Evolutionary conservation across 1,284 basidiomycete genomes (phyloP), one percentile per base, ranked within the genome.

Genomic region (Cystobasidium slooffiae): DNA sequence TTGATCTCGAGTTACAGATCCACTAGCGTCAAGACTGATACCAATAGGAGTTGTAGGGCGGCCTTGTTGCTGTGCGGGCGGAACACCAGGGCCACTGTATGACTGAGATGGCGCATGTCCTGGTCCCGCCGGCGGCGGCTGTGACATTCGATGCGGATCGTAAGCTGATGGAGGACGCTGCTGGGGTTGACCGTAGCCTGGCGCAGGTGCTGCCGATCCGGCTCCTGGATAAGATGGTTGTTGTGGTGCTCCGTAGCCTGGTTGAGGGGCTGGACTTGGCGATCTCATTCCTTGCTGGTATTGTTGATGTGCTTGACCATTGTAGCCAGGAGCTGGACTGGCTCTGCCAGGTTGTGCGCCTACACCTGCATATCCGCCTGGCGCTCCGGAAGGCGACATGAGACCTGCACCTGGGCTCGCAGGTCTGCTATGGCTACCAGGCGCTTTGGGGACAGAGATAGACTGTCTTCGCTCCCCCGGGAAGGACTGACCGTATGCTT

Each of bases 1-100:
- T 62, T 88, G 87, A 83, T 95, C 92, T 77, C 90, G 88, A 24
- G 89, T 85, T 10, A 94, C 92, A 16, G 88, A 87, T 8, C 93
- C 93, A 68, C 84, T 87, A 1, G 89, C 88, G 80, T 92, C 91
- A 18, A 94, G 84, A 10, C 88, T 85, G 76, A 95, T 94, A 0
- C 93, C 92, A 41, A 92, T 76, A 44, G 84, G 85, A 77, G 68
- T 83, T 73, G 72, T 83, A 77, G 74, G 83, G 63, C 74, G 80
- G 76, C 31, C 72, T 59, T 55, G 62, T 58, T 41, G 39, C 37
- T 39, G 22, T 12, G 51, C 67, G 22, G 58, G 31, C 24, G 61
- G 43, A 8, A 55, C 20, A 44, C 55, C 69, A 39, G 58, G 69
- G 16, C 69, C 51, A 39, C 69, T 47, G 24, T 49, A 62, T 12